Percentiles rank a stretch among this genome's conserved stretches.
Conservation (phyloP, 306 rosid genomes). For the Lotus japonicus region DNA sequence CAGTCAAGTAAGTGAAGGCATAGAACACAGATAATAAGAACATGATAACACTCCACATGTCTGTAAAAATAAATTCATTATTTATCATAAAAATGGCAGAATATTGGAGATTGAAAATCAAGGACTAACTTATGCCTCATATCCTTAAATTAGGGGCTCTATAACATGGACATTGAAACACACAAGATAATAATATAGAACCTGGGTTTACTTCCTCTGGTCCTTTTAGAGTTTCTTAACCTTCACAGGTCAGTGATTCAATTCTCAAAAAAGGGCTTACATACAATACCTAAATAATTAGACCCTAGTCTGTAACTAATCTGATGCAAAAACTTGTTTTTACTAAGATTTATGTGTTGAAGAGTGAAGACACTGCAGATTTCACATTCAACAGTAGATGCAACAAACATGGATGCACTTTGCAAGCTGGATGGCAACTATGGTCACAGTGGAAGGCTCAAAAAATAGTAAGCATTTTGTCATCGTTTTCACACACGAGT, state of each 20-base stretch:
- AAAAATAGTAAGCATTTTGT: not conserved
- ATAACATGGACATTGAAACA: not conserved
- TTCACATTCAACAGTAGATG: not conserved
- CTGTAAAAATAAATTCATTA: too few species aligned
- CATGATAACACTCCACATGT: too few species aligned
- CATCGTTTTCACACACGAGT: not conserved
- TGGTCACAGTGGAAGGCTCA: not conserved
- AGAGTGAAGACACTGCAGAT: not conserved
- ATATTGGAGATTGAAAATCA: not conserved
- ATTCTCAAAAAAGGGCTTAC: not conserved
- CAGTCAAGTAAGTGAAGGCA: not conserved
- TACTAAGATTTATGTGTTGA: not conserved
- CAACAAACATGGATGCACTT: not conserved
- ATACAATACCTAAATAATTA: not conserved
- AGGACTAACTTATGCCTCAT: not conserved
- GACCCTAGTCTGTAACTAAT: not conserved
- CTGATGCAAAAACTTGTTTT: not conserved
- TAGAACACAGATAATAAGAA: too few species aligned
- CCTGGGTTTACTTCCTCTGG: not conserved
- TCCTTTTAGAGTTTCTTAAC: not conserved
- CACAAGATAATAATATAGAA: not conserved
- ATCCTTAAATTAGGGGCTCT: not conserved
- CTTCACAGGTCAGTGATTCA: not conserved
- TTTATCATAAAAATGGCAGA: too few species aligned
- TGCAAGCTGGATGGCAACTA: not conserved